Evolutionary conservation across 768 basidiomycete species (phyloP).

Genomic region (Gautieria morchelliformis): DNA sequence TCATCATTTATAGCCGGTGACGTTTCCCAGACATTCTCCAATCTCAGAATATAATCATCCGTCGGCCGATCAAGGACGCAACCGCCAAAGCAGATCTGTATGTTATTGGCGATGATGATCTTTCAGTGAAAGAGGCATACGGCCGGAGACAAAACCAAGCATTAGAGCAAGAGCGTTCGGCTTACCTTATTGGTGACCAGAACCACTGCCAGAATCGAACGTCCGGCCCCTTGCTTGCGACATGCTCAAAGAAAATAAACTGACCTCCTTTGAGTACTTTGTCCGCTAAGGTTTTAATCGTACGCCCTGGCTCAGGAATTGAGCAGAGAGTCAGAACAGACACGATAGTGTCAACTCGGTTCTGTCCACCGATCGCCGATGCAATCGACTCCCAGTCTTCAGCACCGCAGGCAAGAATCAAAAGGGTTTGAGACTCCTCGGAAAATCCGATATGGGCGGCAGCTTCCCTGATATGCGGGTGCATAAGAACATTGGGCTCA

Average conservation of each 20-base stretch:
- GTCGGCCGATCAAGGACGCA: constrained; percentile 4
- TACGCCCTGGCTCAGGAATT: constrained; percentile 43
- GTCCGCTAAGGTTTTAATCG: constrained; percentile 35
- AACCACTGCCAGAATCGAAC: constrained; percentile 65
- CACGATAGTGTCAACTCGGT: constrained; percentile 49
- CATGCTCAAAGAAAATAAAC: constrained; percentile 64
- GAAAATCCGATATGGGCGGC: constrained; percentile 44
- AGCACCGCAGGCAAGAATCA: constrained; percentile 55
- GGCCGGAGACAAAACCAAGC: background rate
- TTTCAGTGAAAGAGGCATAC: background rate
- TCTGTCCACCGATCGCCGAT: constrained; percentile 27
- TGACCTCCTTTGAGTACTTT: constrained; percentile 54
- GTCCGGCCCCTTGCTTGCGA: constrained; percentile 40
- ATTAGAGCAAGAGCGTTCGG: too few species aligned
- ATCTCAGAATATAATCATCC: constrained; percentile 1
- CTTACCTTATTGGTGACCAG: constrained; percentile 49
- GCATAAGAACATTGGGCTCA: constrained; percentile 64
- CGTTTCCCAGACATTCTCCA: background rate
- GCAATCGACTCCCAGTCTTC: constrained; percentile 45
- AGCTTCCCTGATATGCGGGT: constrained; percentile 37
- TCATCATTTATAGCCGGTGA: constrained; percentile 23
- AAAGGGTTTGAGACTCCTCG: constrained; percentile 41
- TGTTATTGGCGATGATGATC: background rate
- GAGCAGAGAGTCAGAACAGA: constrained; percentile 61
- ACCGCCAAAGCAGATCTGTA: constrained; percentile 2